Percentiles rank a stretch among this genome's conserved stretches.
These are phyloP conservation scores for Stemphylium beticola DNA, from an alignment of 2,329 filamentous ascomycete species.

Conservation along the genomic window DNA sequence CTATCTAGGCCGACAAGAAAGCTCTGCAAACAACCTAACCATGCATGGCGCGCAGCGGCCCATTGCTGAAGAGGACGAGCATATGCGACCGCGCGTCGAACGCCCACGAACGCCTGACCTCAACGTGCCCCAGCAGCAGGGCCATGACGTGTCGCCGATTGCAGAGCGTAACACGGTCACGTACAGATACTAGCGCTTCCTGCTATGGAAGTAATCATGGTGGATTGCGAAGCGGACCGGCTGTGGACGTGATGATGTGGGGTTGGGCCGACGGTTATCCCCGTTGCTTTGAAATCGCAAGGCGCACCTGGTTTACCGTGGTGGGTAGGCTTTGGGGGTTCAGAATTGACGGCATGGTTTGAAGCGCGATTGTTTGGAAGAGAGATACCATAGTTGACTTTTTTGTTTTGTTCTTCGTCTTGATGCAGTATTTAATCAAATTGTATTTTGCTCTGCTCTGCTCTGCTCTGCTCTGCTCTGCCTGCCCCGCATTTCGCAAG, in stretches of 20 bases:
- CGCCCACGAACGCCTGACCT: constrained; percentile 37
- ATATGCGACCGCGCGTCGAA: constrained; percentile 29
- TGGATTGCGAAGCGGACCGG: constrained; percentile 12
- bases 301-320: background rate
- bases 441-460: background rate
- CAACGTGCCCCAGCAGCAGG: constrained; percentile 17
- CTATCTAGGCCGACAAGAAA: constrained; percentile 54
- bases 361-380: constrained; percentile 8
- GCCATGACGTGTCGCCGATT: constrained; percentile 44
- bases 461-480: too few species aligned
- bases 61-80: constrained; percentile 37
- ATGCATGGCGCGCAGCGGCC: constrained; percentile 53
- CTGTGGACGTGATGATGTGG: constrained; percentile 18
- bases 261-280: constrained; percentile 10
- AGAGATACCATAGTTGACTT: constrained; percentile 17
- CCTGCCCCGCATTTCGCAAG: constrained; percentile 13
- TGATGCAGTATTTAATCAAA: background rate
- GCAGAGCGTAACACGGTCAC: constrained; percentile 46
- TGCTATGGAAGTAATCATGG: constrained; percentile 1
- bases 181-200: constrained; percentile 42
- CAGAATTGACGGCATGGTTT: background rate
- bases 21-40: constrained; percentile 51
- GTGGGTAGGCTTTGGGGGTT: background rate
- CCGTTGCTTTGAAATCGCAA: constrained; percentile 13
- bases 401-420: background rate